Base-by-base conservation (phyloP, 176 grass and related monocot species). In the Urochloa ruziziensis region DNA sequence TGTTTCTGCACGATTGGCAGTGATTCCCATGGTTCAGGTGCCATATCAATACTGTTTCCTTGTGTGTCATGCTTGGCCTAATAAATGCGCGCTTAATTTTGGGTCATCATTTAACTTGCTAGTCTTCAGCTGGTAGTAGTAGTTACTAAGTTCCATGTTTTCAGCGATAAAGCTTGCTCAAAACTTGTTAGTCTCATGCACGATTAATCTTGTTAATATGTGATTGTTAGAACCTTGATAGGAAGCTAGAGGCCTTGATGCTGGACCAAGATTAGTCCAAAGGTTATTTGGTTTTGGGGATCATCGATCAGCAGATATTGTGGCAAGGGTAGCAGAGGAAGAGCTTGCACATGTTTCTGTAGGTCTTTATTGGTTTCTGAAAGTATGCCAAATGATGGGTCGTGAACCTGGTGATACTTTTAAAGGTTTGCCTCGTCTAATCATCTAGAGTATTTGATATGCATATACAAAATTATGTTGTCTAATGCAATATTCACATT, bases 221-320 rank as follows among this genome's bases (percentile, higher is more conserved):
- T 87, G 62, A 89, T 84, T 65, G 60, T 86, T 62, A 64, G 65
- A 81, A 87, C 30, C 56, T 82, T 90, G 74, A 82, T 82, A 96
- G 93, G 93, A 99, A 84, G 93, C 93, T 37, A 93, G 96, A 96
- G 96, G 96, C 37, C 93, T 99, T 65, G 96, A 99, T 86, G 93
- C 96, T 15, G 89, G 96, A 72, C 93, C 96, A 56, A 94, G 91
- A 53, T 74, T 99, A 62, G 93, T 92, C 27, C 89, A 94, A 69
- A 96, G 93, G 85, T 82, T 99, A 83, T 63, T 74, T 27, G 89
- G 96, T 59, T 94, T 86, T 71, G 91, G 85, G 33, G 93, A 99
- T 37, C 87, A 94, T 73, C 91, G 91, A 56, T 88, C 96, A 59
- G 92, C 91, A 80, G 60, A 96, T 12, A 92, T 99, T 74, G 91